phyloP scores from a whole-genome alignment of 257 asterid genomes.

The Voacanga thouarsii region DNA sequence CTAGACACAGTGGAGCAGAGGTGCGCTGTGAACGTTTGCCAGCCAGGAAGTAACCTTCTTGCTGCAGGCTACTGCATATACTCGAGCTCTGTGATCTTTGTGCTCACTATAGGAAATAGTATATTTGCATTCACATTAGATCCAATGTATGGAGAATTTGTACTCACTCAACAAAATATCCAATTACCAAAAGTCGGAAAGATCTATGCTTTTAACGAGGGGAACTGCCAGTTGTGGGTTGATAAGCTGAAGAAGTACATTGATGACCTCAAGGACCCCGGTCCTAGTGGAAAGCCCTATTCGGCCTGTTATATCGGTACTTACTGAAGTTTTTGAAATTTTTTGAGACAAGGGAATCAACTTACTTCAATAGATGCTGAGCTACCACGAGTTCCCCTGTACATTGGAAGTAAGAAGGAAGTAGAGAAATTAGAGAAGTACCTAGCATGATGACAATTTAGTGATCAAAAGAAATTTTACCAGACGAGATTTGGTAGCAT shows the following conservation, averaged over 20 bases:
- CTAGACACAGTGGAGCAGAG: no score
- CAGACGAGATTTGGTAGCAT: no score
- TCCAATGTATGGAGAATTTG: constrained; percentile 93
- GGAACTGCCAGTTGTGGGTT: no score
- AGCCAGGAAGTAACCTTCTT: no score
- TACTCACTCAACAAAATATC: constrained; percentile 64
- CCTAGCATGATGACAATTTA: constrained; percentile 42
- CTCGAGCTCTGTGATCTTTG: no score
- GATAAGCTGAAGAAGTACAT: no score
- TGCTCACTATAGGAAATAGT: constrained; percentile 69
- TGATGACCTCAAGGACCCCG: no score
- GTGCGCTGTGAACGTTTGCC: no score
- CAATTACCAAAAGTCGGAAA: constrained; percentile 82
- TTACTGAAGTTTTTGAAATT: no score
- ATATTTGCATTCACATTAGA: constrained; percentile 78
- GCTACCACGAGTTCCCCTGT: constrained; percentile 80
- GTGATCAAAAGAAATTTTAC: not conserved
- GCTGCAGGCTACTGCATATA: no score
- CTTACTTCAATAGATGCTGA: constrained; percentile 98
- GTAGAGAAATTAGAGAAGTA: no score
- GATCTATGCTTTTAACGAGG: constrained; percentile 69
- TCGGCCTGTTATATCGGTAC: constrained; percentile 87
- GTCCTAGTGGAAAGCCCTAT: constrained; percentile 89
- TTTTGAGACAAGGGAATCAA: no score
- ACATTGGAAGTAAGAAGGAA: constrained; percentile 87